A percentile compares a stretch with the other conserved stretches of the same genome.
These are phyloP conservation scores for Gilbertella persicaria DNA, from an alignment of 371 early-diverging fungal species.

Conservation along the genomic window DNA sequence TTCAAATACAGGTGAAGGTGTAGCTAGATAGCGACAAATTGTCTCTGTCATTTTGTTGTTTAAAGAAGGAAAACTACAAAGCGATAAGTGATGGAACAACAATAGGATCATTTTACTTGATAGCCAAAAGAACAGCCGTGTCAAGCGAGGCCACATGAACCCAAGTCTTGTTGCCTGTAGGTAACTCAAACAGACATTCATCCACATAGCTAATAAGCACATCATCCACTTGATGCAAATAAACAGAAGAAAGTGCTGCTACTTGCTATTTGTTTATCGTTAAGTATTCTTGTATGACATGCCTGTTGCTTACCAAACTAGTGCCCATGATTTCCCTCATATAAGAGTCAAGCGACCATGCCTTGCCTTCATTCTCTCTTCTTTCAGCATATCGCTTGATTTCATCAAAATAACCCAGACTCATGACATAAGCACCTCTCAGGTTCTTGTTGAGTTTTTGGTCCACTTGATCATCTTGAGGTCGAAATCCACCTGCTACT, in stretches of 20 bases:
- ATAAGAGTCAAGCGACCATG: constrained; percentile 41
- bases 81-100: neutral
- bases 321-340: constrained; percentile 56
- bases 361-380: constrained; percentile 43
- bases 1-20: constrained; percentile 65
- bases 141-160: constrained; percentile 61
- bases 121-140: constrained; percentile 56
- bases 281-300: neutral
- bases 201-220: constrained; percentile 56
- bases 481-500: constrained; percentile 18
- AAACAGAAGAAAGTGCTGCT: constrained; percentile 56
- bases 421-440: constrained; percentile 51
- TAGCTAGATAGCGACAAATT: constrained; percentile 61
- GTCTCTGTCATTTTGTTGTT: constrained; percentile 54
- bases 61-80: constrained; percentile 50
- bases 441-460: constrained; percentile 36
- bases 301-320: constrained; percentile 40
- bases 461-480: constrained; percentile 20
- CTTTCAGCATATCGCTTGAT: constrained; percentile 44
- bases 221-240: constrained; percentile 68
- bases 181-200: constrained; percentile 54
- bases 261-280: constrained; percentile 56
- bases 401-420: constrained; percentile 54
- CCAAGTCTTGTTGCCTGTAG: constrained; percentile 50
- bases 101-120: constrained; percentile 47